These are phyloP conservation scores for Ophiobolus disseminans DNA, from an alignment of 2,329 filamentous ascomycete species.

Conservation along the genomic window DNA sequence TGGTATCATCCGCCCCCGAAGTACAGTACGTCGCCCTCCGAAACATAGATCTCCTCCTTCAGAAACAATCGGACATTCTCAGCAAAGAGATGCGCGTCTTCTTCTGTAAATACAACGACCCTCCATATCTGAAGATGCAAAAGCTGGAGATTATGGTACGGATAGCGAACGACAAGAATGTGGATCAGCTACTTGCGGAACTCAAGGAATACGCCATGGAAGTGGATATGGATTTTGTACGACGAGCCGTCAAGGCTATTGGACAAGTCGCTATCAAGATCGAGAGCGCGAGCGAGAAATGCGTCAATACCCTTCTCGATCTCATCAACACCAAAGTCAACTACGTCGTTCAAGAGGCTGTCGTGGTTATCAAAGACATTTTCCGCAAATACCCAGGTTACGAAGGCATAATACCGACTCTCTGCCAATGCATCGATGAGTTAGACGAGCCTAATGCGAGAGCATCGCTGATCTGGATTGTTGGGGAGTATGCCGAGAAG, in stretches of 20 bases:
- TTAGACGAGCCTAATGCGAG: slow-evolving; percentile 92
- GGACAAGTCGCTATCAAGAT: slow-evolving; percentile 99
- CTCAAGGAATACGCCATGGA: slow-evolving; percentile 97
- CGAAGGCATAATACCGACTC: slow-evolving; percentile 94
- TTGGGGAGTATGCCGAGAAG: slow-evolving; percentile 98
- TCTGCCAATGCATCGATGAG: slow-evolving; percentile 97
- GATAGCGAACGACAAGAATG: slow-evolving; percentile 96
- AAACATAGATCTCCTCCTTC: slow-evolving; percentile 94
- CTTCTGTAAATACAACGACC: slow-evolving; percentile 99
- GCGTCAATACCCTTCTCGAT: slow-evolving; percentile 90
- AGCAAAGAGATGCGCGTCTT: slow-evolving; percentile 98
- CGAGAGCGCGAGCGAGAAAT: slow-evolving; percentile 91
- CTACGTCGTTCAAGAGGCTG: slow-evolving; percentile 97
- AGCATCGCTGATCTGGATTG: slow-evolving; percentile 95
- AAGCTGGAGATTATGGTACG: slow-evolving; percentile 99
- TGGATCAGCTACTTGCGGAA: slow-evolving; percentile 91
- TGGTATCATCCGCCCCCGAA: slow-evolving; percentile 93
- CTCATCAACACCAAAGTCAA: slow-evolving; percentile 98
- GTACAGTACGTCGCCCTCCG: slow-evolving; percentile 96
- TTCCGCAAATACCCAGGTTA: slow-evolving; percentile 97
- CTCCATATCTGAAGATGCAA: slow-evolving; percentile 94
- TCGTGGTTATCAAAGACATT: slow-evolving; percentile 99
- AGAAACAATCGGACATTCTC: slow-evolving; percentile 94
- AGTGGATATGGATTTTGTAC: slow-evolving; percentile 98
- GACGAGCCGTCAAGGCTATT: slow-evolving; percentile 92